A percentile compares a stretch with the other conserved stretches of the same genome.
phyloP scores from a whole-genome alignment of 306 rosid species.

The Mimosa pudica region DNA sequence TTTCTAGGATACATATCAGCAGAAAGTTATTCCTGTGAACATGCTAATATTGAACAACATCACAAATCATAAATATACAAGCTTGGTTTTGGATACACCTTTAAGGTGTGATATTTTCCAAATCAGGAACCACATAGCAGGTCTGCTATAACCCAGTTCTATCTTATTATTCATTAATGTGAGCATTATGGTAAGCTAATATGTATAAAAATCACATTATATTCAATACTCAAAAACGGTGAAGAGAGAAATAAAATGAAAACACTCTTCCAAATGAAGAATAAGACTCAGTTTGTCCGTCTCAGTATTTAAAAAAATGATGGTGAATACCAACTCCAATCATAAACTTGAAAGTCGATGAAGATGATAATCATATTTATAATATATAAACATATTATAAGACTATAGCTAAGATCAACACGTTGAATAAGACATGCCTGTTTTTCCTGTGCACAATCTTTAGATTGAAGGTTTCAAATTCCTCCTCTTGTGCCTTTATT shows the following conservation, averaged over 20 bases:
- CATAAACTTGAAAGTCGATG: conserved; percentile 8
- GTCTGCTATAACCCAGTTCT: conserved; percentile 17
- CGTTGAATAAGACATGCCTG: conserved; percentile 52
- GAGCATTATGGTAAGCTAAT: neutral
- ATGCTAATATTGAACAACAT: conserved; percentile 17
- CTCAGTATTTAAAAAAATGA: neutral
- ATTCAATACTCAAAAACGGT: neutral
- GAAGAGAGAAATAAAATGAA: neutral
- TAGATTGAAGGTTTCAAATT: conserved; percentile 86
- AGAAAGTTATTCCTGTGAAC: neutral
- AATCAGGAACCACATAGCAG: neutral
- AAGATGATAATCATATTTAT: conserved; percentile 4
- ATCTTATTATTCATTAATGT: conserved; percentile 1
- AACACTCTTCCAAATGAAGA: neutral
- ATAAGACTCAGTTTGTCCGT: conserved; percentile 5
- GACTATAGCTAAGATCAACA: conserved; percentile 22
- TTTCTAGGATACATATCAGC: conserved; percentile 8
- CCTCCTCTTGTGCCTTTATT: conserved; percentile 87
- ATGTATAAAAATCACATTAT: conserved; percentile 1
- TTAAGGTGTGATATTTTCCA: conserved; percentile 18
- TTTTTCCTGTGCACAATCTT: conserved; percentile 90
- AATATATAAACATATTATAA: conserved; percentile 10
- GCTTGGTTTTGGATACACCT: conserved; percentile 4
- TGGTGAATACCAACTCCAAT: neutral
- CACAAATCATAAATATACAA: neutral